Conservation (phyloP, 1,139 yeast genomes). For the Yamadazyma membranifaciens region DNA sequence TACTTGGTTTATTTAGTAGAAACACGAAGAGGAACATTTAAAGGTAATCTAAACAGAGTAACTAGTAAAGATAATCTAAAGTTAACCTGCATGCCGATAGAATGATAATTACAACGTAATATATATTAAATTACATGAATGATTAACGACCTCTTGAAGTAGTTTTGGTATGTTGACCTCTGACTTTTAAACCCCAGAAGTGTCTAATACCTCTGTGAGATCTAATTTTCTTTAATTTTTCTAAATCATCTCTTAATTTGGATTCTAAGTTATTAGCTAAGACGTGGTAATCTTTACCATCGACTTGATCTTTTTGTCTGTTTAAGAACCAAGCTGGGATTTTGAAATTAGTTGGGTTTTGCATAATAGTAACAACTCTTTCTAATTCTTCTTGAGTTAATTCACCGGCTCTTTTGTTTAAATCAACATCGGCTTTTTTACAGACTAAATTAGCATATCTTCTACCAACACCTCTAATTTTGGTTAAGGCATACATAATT, state of each 20-base stretch:
- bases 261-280: conserved; percentile 99
- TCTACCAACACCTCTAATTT: conserved; percentile 99
- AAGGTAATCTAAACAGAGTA: too few relatives aligned
- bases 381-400: conserved; percentile 99
- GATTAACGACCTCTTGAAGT: conserved; percentile 86
- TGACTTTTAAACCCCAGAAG: conserved; percentile 96
- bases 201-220: conserved; percentile 99
- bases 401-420: conserved; percentile 99
- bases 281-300: conserved; percentile 99
- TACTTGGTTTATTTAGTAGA: too few relatives aligned
- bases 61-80: too few relatives aligned
- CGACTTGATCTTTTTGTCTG: conserved; percentile 98
- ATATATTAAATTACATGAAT: conserved; percentile 21
- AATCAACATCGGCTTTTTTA: conserved; percentile 99
- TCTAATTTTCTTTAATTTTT: conserved; percentile 99
- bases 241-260: conserved; percentile 99
- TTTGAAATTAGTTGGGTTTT: conserved; percentile 99
- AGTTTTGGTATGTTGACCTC: conserved; percentile 99
- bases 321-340: conserved; percentile 99
- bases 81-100: too few relatives aligned
- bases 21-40: too few relatives aligned
- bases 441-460: conserved; percentile 99
- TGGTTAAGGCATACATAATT: conserved; percentile 99
- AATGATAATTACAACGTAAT: conserved; percentile 13
- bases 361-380: conserved; percentile 99